Base-by-base conservation (phyloP, 192 early-diverging fungal genomes). In the Coemansia sp. region DNA sequence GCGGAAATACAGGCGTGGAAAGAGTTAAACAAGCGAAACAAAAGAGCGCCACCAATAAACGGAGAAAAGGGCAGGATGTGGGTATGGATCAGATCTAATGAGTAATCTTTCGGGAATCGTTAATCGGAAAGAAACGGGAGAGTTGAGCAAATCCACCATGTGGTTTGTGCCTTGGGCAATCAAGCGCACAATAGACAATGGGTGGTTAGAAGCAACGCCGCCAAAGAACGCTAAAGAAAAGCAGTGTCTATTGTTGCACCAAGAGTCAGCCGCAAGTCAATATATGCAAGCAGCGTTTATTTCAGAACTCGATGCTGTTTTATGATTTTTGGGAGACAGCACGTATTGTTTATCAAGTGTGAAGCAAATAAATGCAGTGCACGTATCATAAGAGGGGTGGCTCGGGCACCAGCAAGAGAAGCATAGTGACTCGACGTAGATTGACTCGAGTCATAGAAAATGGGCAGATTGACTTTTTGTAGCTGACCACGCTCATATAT, bases 401-500 rank as follows among this genome's bases (percentile, higher is more conserved):
- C 47, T 48, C 47, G 47, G 19, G 47, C 19, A 7, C 8, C 1
- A 32, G 15, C 12, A n/a, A 5, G 4, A 43, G 21, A 43, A 43
- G 41, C 41, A 15, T 43, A n/a, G 41, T 43, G 41, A 43, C 41
- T 43, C 41, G 41, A 43, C 10, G 15, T 15, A 14, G 15, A 15
- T 11, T 43, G 12, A 43, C 41, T 43, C 41, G 41, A 43, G 41
- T 43, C 41, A n/a, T 15, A 43, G 10, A 43, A 11, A 11, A 43
- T 15, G 41, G 15, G 2, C 15, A 15, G 41, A 43, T n/a, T 43
- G 10, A 15, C 15, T 43, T 43, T 43, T 43, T 0, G 2, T 43
- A 43, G 41, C 41, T 43, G 41, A 43, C 41, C 41, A 43, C 41
- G 41, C 12, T 38, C 19, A 19, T 67, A 67, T 60, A 67, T 41